These are phyloP conservation scores for Ustilago sp. DNA, from an alignment of 1,284 basidiomycete species.

Conservation along the genomic window DNA sequence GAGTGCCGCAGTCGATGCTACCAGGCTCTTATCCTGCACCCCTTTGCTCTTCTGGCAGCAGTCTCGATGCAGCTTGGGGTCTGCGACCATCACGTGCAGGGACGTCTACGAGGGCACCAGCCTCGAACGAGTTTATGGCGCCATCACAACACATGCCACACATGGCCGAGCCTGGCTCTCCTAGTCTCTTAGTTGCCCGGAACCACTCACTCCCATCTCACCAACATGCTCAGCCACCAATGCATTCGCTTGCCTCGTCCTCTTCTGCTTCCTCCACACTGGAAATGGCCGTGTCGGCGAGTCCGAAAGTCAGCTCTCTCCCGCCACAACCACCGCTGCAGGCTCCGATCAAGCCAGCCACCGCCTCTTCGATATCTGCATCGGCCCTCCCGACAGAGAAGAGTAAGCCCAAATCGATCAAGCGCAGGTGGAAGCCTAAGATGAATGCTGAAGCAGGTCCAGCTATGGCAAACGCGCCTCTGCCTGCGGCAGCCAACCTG, in stretches of 20 bases:
- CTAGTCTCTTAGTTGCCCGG: constrained; percentile 29
- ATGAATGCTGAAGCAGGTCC: background rate
- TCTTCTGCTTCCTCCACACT: constrained; percentile 29
- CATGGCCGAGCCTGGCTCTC: constrained; percentile 27
- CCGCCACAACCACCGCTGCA: background rate
- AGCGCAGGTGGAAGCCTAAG: constrained; percentile 15
- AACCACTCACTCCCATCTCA: constrained; percentile 15
- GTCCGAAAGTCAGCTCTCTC: constrained; percentile 1
- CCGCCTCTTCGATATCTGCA: background rate
- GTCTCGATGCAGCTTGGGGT: constrained; percentile 39
- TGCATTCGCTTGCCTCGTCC: constrained; percentile 4
- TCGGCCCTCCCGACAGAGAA: constrained; percentile 22
- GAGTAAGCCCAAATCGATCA: constrained; percentile 14
- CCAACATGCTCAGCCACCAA: constrained; percentile 10
- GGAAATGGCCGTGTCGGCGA: constrained; percentile 34
- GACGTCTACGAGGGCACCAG: background rate
- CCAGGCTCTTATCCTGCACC: constrained; percentile 8
- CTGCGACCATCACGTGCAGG: constrained; percentile 10
- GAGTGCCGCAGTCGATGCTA: constrained; percentile 5
- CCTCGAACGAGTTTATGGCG: constrained; percentile 3
- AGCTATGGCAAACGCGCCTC: background rate
- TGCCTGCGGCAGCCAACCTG: background rate
- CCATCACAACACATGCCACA: constrained; percentile 19
- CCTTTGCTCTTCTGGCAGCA: constrained; percentile 22
- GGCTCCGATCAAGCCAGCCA: background rate